Evolutionary conservation across 192 early-diverging fungal species (phyloP), one percentile per base, ranked within the genome.

Genomic region (Coemansia javaensis): DNA sequence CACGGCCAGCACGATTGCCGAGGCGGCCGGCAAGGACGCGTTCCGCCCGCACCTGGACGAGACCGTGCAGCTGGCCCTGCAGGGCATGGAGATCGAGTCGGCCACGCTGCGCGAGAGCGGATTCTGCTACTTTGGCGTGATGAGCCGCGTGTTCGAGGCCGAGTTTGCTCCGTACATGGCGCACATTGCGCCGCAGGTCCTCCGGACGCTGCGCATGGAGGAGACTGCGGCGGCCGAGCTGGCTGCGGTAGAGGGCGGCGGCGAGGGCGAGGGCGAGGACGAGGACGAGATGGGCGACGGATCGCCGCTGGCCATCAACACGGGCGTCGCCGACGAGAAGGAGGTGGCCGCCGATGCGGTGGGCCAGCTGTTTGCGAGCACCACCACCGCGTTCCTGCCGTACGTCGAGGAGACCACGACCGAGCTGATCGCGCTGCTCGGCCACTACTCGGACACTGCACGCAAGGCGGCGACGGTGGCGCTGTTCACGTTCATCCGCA

Each of bases 301-400:
- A 15, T 54, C 60, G n/a, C 66, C 64, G n/a, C 72, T 83, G 43
- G 79, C 75, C 18, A 74, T 88, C 40, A 85, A 79, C 51, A 86
- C 86, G 22, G 90, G 85, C 16, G 77, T 95, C 62, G 88, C 91
- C 4, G 89, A 93, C 33, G 92, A 95, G 58, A 95, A 95, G 75
- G 92, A 95, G 61, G 82, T 89, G 39, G 90, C 92, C 21, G 87
- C 85, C 24, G 90, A 93, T 50, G 86, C 87, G 8, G 77, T 91
- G 41, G 90, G 88, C 36, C 89, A 95, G 66, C 59, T 95, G 17
- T 95, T 94, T 69, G 78, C 79, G 45, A 80, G 85, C 44, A 88
- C 91, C 10, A 50, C 72, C 10, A 46, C 76, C 2, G 77, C 82
- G 22, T 95, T 91, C 61, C 65, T 95, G 66, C 90, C 92, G 4